Evolutionary conservation across 2,329 filamentous ascomycete genomes (phyloP).

Genomic region (Beauveria bassiana): DNA sequence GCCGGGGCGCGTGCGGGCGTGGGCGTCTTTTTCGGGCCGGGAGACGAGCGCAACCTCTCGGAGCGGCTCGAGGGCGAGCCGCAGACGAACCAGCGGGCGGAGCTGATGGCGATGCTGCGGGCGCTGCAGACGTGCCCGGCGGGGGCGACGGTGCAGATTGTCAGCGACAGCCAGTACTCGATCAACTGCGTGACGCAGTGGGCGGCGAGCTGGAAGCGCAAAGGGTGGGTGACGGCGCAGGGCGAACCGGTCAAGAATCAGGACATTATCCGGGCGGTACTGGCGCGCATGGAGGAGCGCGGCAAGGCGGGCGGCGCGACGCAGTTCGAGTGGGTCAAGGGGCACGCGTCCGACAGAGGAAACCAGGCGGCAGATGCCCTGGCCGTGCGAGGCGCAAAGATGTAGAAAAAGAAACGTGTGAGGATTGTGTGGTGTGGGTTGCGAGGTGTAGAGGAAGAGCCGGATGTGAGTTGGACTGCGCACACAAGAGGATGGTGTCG

Average conservation of each 20-base stretch:
- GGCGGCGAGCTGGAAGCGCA: constrained; percentile 67
- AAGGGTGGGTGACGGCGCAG: constrained; percentile 68
- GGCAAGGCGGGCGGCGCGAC: constrained; percentile 53
- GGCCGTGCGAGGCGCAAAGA: constrained; percentile 47
- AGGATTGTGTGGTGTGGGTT: neutral
- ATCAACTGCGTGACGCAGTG: constrained; percentile 86
- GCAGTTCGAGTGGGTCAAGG: constrained; percentile 82
- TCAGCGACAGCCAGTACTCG: constrained; percentile 83
- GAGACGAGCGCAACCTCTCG: constrained; percentile 57
- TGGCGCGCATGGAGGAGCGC: constrained; percentile 63
- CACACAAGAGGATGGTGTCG: no score
- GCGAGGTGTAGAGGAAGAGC: neutral
- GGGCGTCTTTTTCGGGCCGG: constrained; percentile 54
- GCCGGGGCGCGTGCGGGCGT: constrained; percentile 49
- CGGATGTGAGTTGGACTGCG: neutral
- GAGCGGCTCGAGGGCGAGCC: constrained; percentile 64
- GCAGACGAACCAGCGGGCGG: constrained; percentile 95
- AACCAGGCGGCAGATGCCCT: constrained; percentile 76
- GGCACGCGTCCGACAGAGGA: constrained; percentile 63
- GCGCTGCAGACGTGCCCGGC: constrained; percentile 69
- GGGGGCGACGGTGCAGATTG: constrained; percentile 63
- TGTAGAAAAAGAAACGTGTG: constrained; percentile 11
- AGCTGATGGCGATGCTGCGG: constrained; percentile 79
- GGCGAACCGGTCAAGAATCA: constrained; percentile 74
- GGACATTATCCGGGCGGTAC: constrained; percentile 70